Evolutionary conservation across 306 rosid genomes (phyloP).

Genomic region (Carpinus viminea): DNA sequence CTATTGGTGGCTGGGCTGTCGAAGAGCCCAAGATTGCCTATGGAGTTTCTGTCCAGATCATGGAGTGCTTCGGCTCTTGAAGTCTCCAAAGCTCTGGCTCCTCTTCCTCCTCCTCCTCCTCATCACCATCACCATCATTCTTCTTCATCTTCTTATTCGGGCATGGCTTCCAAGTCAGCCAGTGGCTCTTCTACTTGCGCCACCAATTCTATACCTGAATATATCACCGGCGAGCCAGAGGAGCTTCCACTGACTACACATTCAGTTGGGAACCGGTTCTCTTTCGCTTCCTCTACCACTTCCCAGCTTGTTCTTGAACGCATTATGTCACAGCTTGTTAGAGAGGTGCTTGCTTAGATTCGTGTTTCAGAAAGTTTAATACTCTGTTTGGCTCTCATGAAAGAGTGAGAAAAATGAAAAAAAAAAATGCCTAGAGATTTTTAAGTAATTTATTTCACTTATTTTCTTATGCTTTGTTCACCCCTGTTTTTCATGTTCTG

Average conservation of each 20-base stretch:
- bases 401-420: not conserved
- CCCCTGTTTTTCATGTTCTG: too few species aligned
- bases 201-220: slow-evolving; percentile 65
- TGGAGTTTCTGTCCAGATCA: slow-evolving; percentile 96
- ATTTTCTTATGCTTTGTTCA: too few species aligned
- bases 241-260: slow-evolving; percentile 33
- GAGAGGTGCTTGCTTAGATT: slow-evolving; percentile 61
- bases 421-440: not conserved
- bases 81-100: slow-evolving; percentile 74
- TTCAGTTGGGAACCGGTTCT: slow-evolving; percentile 55
- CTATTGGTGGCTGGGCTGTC: too few species aligned
- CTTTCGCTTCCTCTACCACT: slow-evolving; percentile 79
- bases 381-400: slow-evolving; percentile 5
- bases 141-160: slow-evolving; percentile 19
- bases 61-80: slow-evolving; percentile 97
- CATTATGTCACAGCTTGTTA: slow-evolving; percentile 90
- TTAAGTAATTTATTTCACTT: not conserved
- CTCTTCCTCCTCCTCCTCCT: slow-evolving; percentile 31
- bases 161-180: slow-evolving; percentile 49
- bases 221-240: slow-evolving; percentile 49
- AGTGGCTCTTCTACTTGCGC: slow-evolving; percentile 48
- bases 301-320: slow-evolving; percentile 95
- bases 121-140: not conserved
- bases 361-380: not conserved
- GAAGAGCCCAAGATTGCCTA: slow-evolving; percentile 90